These are phyloP conservation scores for Termitomyces sp. DNA, from an alignment of 768 basidiomycete genomes.

Conservation along the genomic window DNA sequence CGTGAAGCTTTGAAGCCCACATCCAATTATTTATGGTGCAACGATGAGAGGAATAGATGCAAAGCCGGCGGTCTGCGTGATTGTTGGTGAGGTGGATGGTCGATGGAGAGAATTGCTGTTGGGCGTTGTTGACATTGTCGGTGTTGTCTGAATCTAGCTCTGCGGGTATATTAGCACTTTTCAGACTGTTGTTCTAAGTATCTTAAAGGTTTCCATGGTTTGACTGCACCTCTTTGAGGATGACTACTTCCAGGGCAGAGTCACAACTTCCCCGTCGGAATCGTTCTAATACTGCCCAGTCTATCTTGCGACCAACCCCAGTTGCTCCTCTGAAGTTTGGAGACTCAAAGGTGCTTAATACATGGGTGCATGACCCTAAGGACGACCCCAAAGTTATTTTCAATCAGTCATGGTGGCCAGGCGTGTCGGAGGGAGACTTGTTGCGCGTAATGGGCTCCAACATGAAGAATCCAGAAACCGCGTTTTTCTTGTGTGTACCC, in stretches of 20 bases:
- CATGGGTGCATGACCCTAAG: slow-evolving; percentile 72
- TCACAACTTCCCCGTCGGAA: slow-evolving; percentile 55
- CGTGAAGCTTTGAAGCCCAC: not conserved
- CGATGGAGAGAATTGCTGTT: not conserved
- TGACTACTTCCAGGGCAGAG: slow-evolving; percentile 60
- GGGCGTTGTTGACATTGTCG: not conserved
- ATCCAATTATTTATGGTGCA: not conserved
- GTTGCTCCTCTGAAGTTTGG: slow-evolving; percentile 50
- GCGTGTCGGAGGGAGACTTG: slow-evolving; percentile 72
- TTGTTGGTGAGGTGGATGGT: not conserved
- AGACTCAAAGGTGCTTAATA: slow-evolving; percentile 56
- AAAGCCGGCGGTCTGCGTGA: not conserved
- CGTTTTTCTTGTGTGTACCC: slow-evolving; percentile 61
- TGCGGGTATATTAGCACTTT: not conserved
- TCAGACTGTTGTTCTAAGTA: not conserved
- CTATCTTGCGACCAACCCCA: slow-evolving; percentile 43
- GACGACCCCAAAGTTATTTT: slow-evolving; percentile 47
- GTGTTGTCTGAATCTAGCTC: not conserved
- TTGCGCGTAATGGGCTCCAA: slow-evolving; percentile 46
- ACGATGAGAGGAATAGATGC: not conserved
- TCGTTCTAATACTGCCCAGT: slow-evolving; percentile 73
- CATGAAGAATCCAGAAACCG: slow-evolving; percentile 32
- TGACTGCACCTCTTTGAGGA: slow-evolving; percentile 17
- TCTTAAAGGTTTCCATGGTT: not conserved
- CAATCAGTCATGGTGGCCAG: slow-evolving; percentile 75